Evolutionary conservation across 768 basidiomycete species (phyloP).

Genomic region (Tulasnella sp.): DNA sequence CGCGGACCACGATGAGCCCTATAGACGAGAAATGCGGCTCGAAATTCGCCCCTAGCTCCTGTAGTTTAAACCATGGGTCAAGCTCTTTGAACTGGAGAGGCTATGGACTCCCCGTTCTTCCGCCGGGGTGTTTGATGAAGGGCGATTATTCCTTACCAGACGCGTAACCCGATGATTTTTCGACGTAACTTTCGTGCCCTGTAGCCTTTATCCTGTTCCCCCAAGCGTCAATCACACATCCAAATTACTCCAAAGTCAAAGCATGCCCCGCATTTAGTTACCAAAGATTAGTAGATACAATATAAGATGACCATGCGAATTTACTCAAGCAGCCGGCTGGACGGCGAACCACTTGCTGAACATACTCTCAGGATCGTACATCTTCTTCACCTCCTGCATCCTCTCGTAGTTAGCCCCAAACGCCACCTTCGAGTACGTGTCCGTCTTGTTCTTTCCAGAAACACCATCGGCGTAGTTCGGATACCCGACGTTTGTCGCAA

Average conservation of each 20-base stretch:
- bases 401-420: constrained; percentile 21
- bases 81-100: not conserved
- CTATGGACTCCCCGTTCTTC: not conserved
- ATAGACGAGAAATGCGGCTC: not conserved
- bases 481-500: constrained; percentile 18
- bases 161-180: not conserved
- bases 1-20: not conserved
- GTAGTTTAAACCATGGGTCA: not conserved
- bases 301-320: no score
- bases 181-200: not conserved
- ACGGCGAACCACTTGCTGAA: constrained; percentile 28
- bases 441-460: constrained; percentile 21
- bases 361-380: constrained; percentile 23
- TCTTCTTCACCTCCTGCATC: constrained; percentile 14
- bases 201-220: no score
- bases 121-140: not conserved
- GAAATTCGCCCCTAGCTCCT: not conserved
- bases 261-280: not conserved
- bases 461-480: constrained; percentile 24
- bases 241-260: not conserved
- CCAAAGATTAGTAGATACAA: not conserved
- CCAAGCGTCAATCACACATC: not conserved
- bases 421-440: constrained; percentile 14
- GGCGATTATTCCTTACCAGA: not conserved
- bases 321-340: constrained; percentile 1